phyloP scores from a whole-genome alignment of 495 filamentous ascomycete genomes.

The Talaromyces thailandensis region DNA sequence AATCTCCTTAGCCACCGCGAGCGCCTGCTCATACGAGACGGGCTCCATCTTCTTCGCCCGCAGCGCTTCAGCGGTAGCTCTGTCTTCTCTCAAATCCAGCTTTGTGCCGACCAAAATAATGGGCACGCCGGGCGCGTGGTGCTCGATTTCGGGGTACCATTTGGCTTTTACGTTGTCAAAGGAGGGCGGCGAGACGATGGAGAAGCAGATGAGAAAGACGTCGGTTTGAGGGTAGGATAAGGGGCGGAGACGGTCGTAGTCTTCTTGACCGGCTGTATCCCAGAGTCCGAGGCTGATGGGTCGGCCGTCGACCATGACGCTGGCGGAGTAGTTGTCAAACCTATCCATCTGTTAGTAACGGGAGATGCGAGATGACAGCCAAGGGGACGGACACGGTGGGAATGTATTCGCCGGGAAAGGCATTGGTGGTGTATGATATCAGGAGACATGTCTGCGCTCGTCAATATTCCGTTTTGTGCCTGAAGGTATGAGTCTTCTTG shows the following conservation, averaged over 20 bases:
- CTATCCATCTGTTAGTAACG: constrained; percentile 35
- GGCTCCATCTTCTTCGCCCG: constrained; percentile 84
- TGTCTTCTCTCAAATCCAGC: constrained; percentile 89
- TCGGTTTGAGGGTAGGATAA: constrained; percentile 97
- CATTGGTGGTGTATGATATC: constrained; percentile 98
- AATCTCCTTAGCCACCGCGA: constrained; percentile 83
- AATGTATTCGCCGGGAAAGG: constrained; percentile 98
- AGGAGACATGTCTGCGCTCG: constrained; percentile 82
- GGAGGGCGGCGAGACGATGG: constrained; percentile 91
- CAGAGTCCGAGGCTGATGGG: constrained; percentile 94
- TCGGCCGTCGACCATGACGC: constrained; percentile 96
- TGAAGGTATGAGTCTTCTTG: not conserved
- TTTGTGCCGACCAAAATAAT: constrained; percentile 98
- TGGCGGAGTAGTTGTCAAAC: constrained; percentile 98
- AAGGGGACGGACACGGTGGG: constrained; percentile 85
- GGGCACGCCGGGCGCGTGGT: constrained; percentile 89
- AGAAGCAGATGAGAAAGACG: constrained; percentile 98
- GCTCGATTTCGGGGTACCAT: constrained; percentile 96
- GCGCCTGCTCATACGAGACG: constrained; percentile 80
- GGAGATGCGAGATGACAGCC: constrained; percentile 4
- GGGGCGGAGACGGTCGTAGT: constrained; percentile 92
- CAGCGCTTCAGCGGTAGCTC: constrained; percentile 65
- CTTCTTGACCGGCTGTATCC: constrained; percentile 99
- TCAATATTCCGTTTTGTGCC: constrained; percentile 6
- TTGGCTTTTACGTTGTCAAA: constrained; percentile 98